A percentile compares a stretch with the other conserved stretches of the same genome.
phyloP scores from a whole-genome alignment of 2,329 filamentous ascomycete species.

The Dendrostoma leiphaemia region DNA sequence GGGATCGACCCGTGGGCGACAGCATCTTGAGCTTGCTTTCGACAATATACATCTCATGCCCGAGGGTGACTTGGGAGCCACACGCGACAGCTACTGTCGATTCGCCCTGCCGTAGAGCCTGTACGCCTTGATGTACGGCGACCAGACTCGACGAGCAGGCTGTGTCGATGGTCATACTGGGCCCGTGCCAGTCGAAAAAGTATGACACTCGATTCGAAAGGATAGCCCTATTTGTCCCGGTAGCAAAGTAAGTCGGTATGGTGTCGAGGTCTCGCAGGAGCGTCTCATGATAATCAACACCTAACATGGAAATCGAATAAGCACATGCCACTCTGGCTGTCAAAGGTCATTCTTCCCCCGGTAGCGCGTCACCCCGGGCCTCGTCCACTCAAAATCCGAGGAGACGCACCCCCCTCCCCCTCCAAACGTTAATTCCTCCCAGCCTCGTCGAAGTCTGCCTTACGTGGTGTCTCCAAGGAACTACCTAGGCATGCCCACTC shows the following conservation, averaged over 20 bases:
- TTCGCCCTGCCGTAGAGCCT: slow-evolving; percentile 30
- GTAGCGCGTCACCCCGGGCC: too few relatives aligned
- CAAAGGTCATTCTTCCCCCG: too few relatives aligned
- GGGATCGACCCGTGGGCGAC: slow-evolving; percentile 34
- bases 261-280: slow-evolving; percentile 18
- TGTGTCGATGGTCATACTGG: slow-evolving; percentile 41
- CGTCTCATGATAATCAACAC: neutral
- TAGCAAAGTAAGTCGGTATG: slow-evolving; percentile 27
- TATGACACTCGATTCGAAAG: slow-evolving; percentile 38
- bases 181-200: slow-evolving; percentile 37
- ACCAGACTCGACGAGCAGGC: slow-evolving; percentile 40
- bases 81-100: slow-evolving; percentile 27
- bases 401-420: too few relatives aligned
- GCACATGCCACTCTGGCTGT: too few relatives aligned
- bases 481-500: too few relatives aligned
- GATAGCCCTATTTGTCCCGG: slow-evolving; percentile 30
- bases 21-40: slow-evolving; percentile 37
- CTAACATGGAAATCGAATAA: too few relatives aligned
- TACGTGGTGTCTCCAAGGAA: too few relatives aligned
- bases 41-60: slow-evolving; percentile 27
- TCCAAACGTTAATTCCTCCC: too few relatives aligned
- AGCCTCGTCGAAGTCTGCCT: too few relatives aligned
- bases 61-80: slow-evolving; percentile 33
- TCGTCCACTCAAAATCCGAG: too few relatives aligned
- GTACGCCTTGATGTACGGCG: slow-evolving; percentile 36